Evolutionary conservation across 192 early-diverging fungal genomes (phyloP).

Genomic region (Coemansia sp.): DNA sequence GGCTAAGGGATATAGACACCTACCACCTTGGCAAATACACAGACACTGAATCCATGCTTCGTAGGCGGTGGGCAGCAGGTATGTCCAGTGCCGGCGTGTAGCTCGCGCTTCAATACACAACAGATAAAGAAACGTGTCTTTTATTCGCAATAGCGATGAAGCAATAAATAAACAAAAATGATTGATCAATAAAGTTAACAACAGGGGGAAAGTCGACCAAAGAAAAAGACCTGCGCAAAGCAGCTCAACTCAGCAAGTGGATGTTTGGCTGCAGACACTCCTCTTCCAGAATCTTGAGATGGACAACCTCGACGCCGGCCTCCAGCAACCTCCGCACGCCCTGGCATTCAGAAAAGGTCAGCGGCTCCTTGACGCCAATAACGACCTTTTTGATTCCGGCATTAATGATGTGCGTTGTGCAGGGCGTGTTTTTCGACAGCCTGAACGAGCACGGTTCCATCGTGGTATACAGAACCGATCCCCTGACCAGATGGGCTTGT

Average conservation of each 20-base stretch:
- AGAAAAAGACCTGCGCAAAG: not conserved
- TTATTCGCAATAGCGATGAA: too few species aligned
- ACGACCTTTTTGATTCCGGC: slow-evolving; percentile 73
- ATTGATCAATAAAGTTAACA: too few species aligned
- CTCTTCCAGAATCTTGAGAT: slow-evolving; percentile 76
- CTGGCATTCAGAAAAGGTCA: slow-evolving; percentile 79
- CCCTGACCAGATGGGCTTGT: slow-evolving; percentile 34
- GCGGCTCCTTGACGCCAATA: slow-evolving; percentile 90
- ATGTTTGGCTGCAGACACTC: slow-evolving; percentile 74
- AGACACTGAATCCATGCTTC: slow-evolving; percentile 24
- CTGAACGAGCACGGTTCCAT: slow-evolving; percentile 97
- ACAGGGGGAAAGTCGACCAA: too few species aligned
- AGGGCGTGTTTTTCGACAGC: slow-evolving; percentile 82
- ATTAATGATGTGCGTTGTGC: slow-evolving; percentile 70
- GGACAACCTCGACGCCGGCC: slow-evolving; percentile 75
- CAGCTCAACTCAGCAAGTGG: slow-evolving; percentile 52
- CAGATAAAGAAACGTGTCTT: too few species aligned
- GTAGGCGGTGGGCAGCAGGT: slow-evolving; percentile 18
- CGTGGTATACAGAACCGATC: slow-evolving; percentile 86
- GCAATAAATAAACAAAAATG: too few species aligned
- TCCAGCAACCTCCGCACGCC: slow-evolving; percentile 72
- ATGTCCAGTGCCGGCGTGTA: not conserved
- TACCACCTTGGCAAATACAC: slow-evolving; percentile 38
- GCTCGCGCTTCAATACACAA: not conserved
- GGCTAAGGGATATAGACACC: slow-evolving; percentile 25